Evolutionary conservation across 768 basidiomycete species (phyloP).

Genomic region (Lactarius deliciosus): DNA sequence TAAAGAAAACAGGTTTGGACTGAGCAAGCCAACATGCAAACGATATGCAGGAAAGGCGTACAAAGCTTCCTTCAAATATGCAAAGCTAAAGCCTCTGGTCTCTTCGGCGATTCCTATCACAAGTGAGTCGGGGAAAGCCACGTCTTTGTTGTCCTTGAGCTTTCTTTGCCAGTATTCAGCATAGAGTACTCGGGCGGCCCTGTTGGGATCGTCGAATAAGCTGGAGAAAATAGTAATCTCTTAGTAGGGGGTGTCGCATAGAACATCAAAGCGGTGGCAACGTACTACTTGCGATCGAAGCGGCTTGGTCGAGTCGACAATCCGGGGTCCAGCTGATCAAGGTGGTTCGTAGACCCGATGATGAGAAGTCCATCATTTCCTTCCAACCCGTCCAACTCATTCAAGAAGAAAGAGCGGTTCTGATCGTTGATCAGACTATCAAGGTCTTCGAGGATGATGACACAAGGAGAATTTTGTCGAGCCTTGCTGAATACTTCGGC

Average conservation of each 20-base stretch:
- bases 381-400: conserved; percentile 79
- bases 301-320: conserved; percentile 76
- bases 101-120: conserved; percentile 55
- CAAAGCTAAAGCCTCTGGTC: conserved; percentile 77
- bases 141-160: conserved; percentile 56
- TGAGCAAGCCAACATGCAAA: conserved; percentile 1
- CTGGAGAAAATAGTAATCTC: conserved; percentile 38
- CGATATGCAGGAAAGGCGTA: conserved; percentile 40
- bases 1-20: conserved; percentile 33
- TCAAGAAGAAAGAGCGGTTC: conserved; percentile 87
- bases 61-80: conserved; percentile 90
- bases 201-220: conserved; percentile 68
- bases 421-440: conserved; percentile 77
- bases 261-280: conserved; percentile 22
- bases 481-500: conserved; percentile 68
- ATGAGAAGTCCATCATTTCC: conserved; percentile 78
- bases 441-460: conserved; percentile 63
- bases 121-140: conserved; percentile 67
- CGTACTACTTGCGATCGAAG: conserved; percentile 85
- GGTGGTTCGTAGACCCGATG: conserved; percentile 82
- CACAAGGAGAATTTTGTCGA: conserved; percentile 65
- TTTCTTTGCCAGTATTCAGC: conserved; percentile 81
- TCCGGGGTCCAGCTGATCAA: conserved; percentile 75
- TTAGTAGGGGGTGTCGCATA: neutral
- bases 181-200: conserved; percentile 64